phyloP scores from a whole-genome alignment of 345 rosid species.

The Microcos paniculata region DNA sequence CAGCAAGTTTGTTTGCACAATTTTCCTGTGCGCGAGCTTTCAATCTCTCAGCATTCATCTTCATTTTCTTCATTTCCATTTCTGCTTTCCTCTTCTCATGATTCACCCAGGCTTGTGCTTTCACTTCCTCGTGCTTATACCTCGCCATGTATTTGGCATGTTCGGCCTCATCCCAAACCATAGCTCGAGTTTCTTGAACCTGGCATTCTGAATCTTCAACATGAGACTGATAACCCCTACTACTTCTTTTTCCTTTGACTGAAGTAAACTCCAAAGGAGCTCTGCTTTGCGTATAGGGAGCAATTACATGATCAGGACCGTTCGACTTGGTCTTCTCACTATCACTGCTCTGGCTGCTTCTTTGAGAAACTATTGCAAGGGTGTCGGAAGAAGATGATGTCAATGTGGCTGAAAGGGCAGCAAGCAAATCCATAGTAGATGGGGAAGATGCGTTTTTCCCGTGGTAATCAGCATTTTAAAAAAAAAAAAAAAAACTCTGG shows the following conservation, averaged over 20 bases:
- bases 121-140: conserved; percentile 92
- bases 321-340: conserved; percentile 54
- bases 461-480: no score
- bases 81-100: conserved; percentile 93
- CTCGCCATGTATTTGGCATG: conserved; percentile 91
- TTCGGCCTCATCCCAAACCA: conserved; percentile 95
- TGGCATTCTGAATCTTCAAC: conserved; percentile 71
- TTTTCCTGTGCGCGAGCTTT: conserved; percentile 84
- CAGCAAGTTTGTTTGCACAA: conserved; percentile 61
- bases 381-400: conserved; percentile 64
- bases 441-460: conserved; percentile 44
- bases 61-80: conserved; percentile 88
- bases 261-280: conserved; percentile 42
- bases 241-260: conserved; percentile 61
- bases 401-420: conserved; percentile 68
- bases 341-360: conserved; percentile 61
- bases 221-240: conserved; percentile 69
- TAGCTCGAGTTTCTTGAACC: conserved; percentile 51
- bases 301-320: conserved; percentile 37
- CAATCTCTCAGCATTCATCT: conserved; percentile 85
- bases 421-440: conserved; percentile 71
- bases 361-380: conserved; percentile 52
- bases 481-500: no score
- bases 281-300: conserved; percentile 42
- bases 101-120: conserved; percentile 95